Evolutionary conservation across 352 stramenopile genomes (phyloP), one percentile per base, ranked within the genome.

Genomic region (Phytophthora boehmeriae): DNA sequence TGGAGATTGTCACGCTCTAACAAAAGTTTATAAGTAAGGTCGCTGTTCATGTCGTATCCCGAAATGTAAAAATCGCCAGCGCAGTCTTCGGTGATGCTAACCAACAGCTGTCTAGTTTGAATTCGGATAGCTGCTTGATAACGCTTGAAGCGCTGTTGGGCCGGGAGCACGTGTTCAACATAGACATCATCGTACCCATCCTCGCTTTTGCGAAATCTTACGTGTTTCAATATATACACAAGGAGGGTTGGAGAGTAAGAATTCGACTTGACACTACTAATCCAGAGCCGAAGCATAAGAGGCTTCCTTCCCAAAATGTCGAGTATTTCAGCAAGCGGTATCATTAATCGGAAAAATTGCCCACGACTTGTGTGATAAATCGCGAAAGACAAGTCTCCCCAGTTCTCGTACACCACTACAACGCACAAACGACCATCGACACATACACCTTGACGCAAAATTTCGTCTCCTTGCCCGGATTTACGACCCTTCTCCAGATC

Each of bases 391-490:
- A 94, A 51, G 53, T 94, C 83, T 25, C 86, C 86, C 81, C 83
- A 94, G 48, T 94, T 94, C 62, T 94, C 86, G 46, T 79, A 86
- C 2, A 92, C 72, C 5, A 83, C 66, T 1, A 83, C 75, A 27
- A 83, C 57, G 38, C 81, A 88, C 16, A 90, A 48, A 35, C 58
- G 68, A 0, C 81, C 75, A 44, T 86, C 56, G 4, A 94, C 68
- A 9, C 48, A 65, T 0, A 54, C 43, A 2, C 62, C 73, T 66
- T 94, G 83, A 4, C 86, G 86, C 9, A 89, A 65, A 0, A 94
- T 66, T 27, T 92, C 81, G 34, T 94, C 86, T 22, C 86, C 86
- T 35, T 77, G 70, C 1, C 86, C 86, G 30, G 80, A 83, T 32
- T 92, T 92, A 0, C 83, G 71, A 32, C 83, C 83, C 11, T 39